Conservation (phyloP, 805 yeast species). For the Candida silvicultrix region DNA sequence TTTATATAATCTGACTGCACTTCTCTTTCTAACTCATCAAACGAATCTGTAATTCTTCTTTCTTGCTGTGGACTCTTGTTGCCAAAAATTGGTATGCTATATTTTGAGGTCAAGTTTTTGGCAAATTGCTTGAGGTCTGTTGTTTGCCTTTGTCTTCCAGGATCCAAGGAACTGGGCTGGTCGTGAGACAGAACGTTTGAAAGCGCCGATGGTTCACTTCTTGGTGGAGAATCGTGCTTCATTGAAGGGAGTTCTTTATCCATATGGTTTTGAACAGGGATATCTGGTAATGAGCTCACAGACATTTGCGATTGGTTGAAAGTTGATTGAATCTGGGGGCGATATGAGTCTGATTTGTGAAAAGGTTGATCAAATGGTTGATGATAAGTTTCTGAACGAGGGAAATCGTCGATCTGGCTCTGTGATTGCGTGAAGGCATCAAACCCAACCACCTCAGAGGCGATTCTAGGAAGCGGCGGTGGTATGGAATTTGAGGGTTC, state of each 20-base stretch:
- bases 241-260: conserved; percentile 4
- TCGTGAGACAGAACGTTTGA: not conserved
- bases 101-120: conserved; percentile 12
- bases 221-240: not conserved
- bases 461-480: conserved; percentile 17
- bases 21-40: conserved; percentile 28
- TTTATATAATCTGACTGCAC: conserved; percentile 25
- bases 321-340: not conserved
- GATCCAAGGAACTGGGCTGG: not conserved
- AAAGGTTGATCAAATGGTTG: not conserved
- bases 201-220: not conserved
- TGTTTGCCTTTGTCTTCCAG: conserved; percentile 1
- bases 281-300: conserved; percentile 17
- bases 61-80: not conserved
- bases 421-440: not conserved
- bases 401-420: not conserved
- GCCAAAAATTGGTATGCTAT: conserved; percentile 8
- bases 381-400: not conserved
- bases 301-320: conserved; percentile 7
- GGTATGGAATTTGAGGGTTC: conserved; percentile 10
- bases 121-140: conserved; percentile 9
- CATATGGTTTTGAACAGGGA: conserved; percentile 11
- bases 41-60: conserved; percentile 12
- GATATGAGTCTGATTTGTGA: conserved; percentile 1
- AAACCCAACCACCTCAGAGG: not conserved